phyloP scores from a whole-genome alignment of 257 asterid genomes.

The Rubia yunnanensis region DNA sequence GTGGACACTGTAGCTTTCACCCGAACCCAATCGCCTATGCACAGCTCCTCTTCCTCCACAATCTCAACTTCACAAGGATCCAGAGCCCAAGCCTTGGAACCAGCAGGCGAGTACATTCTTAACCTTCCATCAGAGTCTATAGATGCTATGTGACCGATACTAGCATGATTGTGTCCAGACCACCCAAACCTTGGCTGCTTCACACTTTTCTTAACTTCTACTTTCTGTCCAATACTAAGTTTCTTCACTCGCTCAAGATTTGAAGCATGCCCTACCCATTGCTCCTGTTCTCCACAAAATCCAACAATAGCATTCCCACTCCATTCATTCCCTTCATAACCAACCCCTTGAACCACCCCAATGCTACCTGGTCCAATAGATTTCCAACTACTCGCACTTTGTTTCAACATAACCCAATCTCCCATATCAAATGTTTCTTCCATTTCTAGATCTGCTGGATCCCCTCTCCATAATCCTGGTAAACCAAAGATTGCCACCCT shows the following conservation, averaged over 20 bases:
- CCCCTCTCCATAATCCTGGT: constrained; percentile 84
- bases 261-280: constrained; percentile 52
- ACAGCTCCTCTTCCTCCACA: constrained; percentile 59
- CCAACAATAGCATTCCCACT: constrained; percentile 54
- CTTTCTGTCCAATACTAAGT: constrained; percentile 56
- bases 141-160: constrained; percentile 71
- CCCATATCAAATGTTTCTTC: constrained; percentile 74
- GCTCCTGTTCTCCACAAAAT: constrained; percentile 89
- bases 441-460: constrained; percentile 76
- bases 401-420: constrained; percentile 80
- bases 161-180: constrained; percentile 82
- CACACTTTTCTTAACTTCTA: constrained; percentile 48
- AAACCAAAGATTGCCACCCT: constrained; percentile 64
- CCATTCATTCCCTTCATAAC: constrained; percentile 61
- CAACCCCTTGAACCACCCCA: constrained; percentile 84
- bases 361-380: constrained; percentile 67
- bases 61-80: constrained; percentile 89
- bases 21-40: constrained; percentile 73
- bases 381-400: constrained; percentile 52
- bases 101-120: constrained; percentile 83
- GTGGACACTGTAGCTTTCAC: constrained; percentile 46
- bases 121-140: constrained; percentile 90
- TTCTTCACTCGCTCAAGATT: constrained; percentile 47
- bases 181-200: constrained; percentile 93
- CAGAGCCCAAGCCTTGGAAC: constrained; percentile 77